phyloP scores from a whole-genome alignment of 768 basidiomycete genomes.

The Lactarius akahatsu region DNA sequence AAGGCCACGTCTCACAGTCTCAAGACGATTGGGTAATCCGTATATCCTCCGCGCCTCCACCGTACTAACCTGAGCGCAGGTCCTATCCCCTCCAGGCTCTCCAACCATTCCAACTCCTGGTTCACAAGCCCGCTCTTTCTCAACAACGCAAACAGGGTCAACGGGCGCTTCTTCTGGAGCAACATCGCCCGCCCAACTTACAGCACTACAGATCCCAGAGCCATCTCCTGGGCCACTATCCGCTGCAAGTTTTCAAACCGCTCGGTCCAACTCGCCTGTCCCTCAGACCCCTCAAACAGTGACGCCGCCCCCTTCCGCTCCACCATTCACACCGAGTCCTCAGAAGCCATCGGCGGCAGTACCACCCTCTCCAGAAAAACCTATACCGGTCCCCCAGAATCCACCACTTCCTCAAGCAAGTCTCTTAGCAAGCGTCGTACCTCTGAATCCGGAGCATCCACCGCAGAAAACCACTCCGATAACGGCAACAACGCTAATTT shows the following conservation, averaged over 20 bases:
- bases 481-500: background rate
- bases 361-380: background rate
- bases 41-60: background rate
- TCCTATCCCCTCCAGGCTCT: background rate
- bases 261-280: background rate
- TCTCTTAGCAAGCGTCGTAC: background rate
- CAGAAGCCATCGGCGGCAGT: background rate
- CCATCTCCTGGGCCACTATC: background rate
- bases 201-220: background rate
- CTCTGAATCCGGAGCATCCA: background rate
- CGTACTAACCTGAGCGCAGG: slow-evolving; percentile 2
- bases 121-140: background rate
- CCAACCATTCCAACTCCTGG: background rate
- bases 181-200: background rate
- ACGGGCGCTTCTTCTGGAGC: background rate
- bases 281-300: background rate
- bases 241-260: background rate
- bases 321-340: background rate
- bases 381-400: background rate
- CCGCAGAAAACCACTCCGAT: background rate
- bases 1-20: background rate
- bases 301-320: background rate
- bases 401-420: background rate
- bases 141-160: background rate
- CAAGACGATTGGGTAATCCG: background rate